Percentiles rank a stretch among this genome's conserved stretches.
phyloP scores from a whole-genome alignment of 352 stramenopile genomes.

The Pythium rishiriense region DNA sequence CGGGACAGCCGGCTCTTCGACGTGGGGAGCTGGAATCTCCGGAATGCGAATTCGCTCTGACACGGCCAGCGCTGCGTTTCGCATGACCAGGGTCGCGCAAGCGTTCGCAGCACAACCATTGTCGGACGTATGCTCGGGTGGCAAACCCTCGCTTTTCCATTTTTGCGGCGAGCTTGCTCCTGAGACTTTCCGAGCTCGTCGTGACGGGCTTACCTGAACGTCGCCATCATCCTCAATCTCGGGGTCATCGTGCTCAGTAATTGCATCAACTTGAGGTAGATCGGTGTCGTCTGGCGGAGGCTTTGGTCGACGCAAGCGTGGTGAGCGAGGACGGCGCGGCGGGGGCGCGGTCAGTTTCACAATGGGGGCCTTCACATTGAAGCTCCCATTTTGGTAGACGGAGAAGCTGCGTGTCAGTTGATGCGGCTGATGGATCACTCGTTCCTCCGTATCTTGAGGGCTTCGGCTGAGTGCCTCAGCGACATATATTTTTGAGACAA shows the following conservation, averaged over 20 bases:
- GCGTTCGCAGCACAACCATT: slow-evolving; percentile 20
- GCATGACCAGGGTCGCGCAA: slow-evolving; percentile 63
- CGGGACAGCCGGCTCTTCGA: slow-evolving; percentile 38
- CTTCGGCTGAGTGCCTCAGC: slow-evolving; percentile 18
- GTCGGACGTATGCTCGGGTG: not conserved
- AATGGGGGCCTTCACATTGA: slow-evolving; percentile 27
- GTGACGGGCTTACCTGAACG: not conserved
- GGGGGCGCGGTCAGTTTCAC: slow-evolving; percentile 15
- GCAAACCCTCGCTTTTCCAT: not conserved
- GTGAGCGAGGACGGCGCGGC: not conserved
- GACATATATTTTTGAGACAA: slow-evolving; percentile 50
- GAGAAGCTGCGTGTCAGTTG: slow-evolving; percentile 34
- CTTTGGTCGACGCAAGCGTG: not conserved
- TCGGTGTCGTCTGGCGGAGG: not conserved
- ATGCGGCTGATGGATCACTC: slow-evolving; percentile 16
- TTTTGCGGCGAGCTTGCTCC: not conserved
- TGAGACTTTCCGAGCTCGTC: not conserved
- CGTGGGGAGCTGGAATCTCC: slow-evolving; percentile 31
- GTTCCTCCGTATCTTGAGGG: not conserved
- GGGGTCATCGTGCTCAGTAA: not conserved
- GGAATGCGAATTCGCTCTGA: slow-evolving; percentile 56
- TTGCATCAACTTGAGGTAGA: not conserved
- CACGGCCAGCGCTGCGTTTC: slow-evolving; percentile 47
- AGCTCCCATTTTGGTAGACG: slow-evolving; percentile 22
- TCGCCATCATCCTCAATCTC: not conserved